Conservation (phyloP, 73 alveolate genomes). For the Paramecium sexaurelia region DNA sequence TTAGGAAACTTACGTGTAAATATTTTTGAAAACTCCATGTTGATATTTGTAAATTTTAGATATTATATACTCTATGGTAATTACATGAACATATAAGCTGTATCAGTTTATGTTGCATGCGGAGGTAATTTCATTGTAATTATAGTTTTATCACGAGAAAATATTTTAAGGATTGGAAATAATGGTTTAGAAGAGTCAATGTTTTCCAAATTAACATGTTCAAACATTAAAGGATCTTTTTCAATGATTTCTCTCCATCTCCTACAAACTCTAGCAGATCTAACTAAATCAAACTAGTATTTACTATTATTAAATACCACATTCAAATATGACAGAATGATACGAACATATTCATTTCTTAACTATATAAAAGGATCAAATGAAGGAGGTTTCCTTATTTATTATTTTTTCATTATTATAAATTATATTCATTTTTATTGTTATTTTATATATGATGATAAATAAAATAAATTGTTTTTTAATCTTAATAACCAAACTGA, state of each 20-base stretch:
- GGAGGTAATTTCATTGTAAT: neutral
- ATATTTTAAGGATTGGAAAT: neutral
- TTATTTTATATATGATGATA: too few relatives aligned
- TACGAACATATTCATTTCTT: neutral
- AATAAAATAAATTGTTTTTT: too few relatives aligned
- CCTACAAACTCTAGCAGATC: constrained; percentile 11
- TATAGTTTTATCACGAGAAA: neutral
- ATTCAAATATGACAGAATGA: neutral
- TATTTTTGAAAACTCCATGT: constrained; percentile 51
- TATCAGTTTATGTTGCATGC: constrained; percentile 10
- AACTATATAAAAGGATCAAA: neutral
- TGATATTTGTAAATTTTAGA: constrained; percentile 37
- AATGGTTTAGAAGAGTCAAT: neutral
- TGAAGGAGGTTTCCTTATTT: neutral
- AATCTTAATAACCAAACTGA: too few relatives aligned
- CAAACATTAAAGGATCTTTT: constrained; percentile 17
- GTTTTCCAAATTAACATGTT: neutral
- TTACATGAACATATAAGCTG: neutral
- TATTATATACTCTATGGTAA: constrained; percentile 14
- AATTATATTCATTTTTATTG: too few relatives aligned
- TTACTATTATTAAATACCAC: neutral
- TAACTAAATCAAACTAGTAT: neutral
- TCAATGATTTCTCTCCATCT: constrained; percentile 21
- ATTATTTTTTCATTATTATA: neutral
- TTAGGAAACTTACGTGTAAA: constrained; percentile 45